A percentile compares a stretch with the other conserved stretches of the same genome.
phyloP scores from a whole-genome alignment of 345 rosid species.

The Populus nigra region DNA sequence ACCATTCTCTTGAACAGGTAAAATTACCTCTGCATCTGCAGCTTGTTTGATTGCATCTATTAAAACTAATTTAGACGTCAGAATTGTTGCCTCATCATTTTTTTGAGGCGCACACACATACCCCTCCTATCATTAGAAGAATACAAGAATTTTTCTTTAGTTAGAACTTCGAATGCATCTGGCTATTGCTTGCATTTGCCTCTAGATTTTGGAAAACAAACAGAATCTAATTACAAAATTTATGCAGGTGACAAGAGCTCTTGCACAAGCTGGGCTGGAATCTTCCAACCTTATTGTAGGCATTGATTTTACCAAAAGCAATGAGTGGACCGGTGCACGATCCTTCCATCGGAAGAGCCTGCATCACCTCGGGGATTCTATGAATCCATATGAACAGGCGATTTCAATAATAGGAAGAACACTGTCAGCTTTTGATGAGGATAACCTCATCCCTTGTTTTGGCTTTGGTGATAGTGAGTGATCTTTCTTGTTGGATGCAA shows the following conservation, averaged over 20 bases:
- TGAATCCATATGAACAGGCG: conserved; percentile 30
- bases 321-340: conserved; percentile 27
- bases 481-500: background rate
- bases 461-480: conserved; percentile 29
- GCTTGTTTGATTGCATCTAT: background rate
- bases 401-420: conserved; percentile 28
- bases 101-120: background rate
- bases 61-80: background rate
- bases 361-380: conserved; percentile 20
- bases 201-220: background rate
- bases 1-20: conserved; percentile 40
- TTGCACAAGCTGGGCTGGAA: conserved; percentile 27
- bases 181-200: background rate
- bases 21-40: background rate
- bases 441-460: conserved; percentile 28
- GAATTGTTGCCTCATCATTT: background rate
- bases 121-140: background rate
- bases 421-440: conserved; percentile 22
- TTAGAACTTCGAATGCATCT: background rate
- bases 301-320: conserved; percentile 30
- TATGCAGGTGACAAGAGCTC: conserved; percentile 19
- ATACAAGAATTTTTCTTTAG: background rate
- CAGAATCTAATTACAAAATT: background rate
- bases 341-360: conserved; percentile 18
- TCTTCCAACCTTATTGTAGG: conserved; percentile 31